Percentiles rank a stretch among this genome's conserved stretches.
phyloP scores from a whole-genome alignment of 1,139 yeast genomes.

The Pneumocystis carinii region DNA sequence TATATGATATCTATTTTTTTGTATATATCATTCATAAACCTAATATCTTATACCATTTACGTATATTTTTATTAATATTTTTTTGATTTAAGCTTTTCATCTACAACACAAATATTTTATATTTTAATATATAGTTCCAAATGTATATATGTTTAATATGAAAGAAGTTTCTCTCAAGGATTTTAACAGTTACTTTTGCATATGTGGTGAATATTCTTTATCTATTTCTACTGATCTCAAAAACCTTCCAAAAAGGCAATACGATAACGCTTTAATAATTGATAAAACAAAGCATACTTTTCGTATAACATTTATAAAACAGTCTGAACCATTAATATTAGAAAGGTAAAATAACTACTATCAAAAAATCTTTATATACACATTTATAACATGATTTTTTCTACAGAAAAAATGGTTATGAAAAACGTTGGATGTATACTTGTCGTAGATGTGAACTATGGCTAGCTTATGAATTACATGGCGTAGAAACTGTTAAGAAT shows the following conservation, averaged over 20 bases:
- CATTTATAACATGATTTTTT: background rate
- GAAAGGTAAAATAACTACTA: background rate
- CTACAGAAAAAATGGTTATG: slow-evolving; percentile 39
- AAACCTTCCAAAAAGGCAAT: background rate
- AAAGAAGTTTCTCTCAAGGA: background rate
- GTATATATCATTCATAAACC: background rate
- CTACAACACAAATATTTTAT: background rate
- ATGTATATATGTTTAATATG: background rate
- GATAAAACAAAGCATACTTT: background rate
- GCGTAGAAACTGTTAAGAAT: background rate
- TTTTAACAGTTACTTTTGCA: background rate
- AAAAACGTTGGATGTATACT: slow-evolving; percentile 60
- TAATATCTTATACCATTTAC: background rate
- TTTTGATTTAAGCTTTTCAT: background rate
- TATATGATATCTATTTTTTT: slow-evolving; percentile 36
- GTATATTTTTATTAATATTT: background rate
- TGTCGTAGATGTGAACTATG: slow-evolving; percentile 70
- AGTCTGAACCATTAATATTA: background rate
- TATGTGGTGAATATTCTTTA: background rate
- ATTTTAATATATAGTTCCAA: background rate
- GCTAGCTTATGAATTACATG: background rate
- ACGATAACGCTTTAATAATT: background rate
- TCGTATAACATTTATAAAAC: background rate
- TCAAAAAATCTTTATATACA: background rate
- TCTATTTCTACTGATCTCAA: background rate